These are phyloP conservation scores for Herpotrichia juniperi DNA, from an alignment of 2,329 filamentous ascomycete species.

Conservation along the genomic window DNA sequence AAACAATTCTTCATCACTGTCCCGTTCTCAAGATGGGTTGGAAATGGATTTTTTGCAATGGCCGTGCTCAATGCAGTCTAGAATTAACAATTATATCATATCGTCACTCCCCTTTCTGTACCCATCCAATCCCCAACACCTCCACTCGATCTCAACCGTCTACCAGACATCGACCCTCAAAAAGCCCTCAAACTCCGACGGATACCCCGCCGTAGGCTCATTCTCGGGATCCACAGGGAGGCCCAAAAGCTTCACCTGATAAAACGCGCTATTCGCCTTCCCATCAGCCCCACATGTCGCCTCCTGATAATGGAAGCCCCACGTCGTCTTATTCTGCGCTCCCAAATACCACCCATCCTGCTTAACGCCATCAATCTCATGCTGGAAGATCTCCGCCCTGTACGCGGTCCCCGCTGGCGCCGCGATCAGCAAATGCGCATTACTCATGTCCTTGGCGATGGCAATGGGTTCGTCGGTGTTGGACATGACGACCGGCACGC, in stretches of 20 bases:
- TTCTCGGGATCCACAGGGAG: neutral
- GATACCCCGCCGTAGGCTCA: neutral
- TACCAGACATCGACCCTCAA: neutral
- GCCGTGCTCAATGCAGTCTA: too few relatives aligned
- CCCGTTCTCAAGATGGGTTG: too few relatives aligned
- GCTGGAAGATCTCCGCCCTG: slow-evolving; percentile 11
- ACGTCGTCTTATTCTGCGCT: slow-evolving; percentile 15
- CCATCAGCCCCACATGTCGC: neutral
- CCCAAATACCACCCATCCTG: slow-evolving; percentile 14
- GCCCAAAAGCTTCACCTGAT: neutral
- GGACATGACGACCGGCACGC: neutral
- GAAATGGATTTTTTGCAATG: too few relatives aligned
- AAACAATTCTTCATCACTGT: too few relatives aligned
- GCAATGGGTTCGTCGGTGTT: neutral
- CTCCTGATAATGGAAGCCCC: slow-evolving; percentile 14
- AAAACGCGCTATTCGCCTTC: neutral
- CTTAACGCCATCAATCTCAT: slow-evolving; percentile 13
- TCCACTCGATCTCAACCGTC: too few relatives aligned
- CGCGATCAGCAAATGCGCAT: slow-evolving; percentile 13
- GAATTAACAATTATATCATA: too few relatives aligned
- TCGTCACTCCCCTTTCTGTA: too few relatives aligned
- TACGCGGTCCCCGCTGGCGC: neutral
- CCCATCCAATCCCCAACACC: too few relatives aligned
- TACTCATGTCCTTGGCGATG: slow-evolving; percentile 10
- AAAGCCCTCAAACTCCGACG: neutral